These are phyloP conservation scores for Corniculantispora saksenae DNA, from an alignment of 2,329 filamentous ascomycete species.

Conservation along the genomic window DNA sequence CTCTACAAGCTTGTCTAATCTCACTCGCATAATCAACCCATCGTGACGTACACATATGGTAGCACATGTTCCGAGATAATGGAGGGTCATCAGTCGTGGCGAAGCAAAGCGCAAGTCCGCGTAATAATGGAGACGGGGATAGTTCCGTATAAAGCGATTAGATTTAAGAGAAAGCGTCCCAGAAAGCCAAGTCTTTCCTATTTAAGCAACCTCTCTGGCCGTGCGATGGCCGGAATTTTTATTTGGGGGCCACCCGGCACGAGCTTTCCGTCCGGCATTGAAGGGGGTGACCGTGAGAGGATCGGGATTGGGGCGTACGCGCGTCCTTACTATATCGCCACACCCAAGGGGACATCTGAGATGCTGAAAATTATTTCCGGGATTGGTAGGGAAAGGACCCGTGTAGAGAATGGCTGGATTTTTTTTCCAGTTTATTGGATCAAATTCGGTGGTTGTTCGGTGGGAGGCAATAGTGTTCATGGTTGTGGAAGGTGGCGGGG, in stretches of 20 bases:
- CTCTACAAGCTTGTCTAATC: not conserved
- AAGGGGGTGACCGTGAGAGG: not conserved
- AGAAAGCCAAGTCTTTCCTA: not conserved
- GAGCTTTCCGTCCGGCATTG: not conserved
- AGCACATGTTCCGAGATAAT: not conserved
- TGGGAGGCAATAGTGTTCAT: not conserved
- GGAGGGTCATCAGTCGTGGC: not conserved
- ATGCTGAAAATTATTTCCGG: not conserved
- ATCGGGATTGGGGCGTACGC: constrained; percentile 12
- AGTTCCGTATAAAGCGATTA: not conserved
- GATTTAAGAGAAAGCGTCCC: not conserved
- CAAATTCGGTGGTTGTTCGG: too few relatives aligned
- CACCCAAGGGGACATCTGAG: not conserved
- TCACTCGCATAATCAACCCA: not conserved
- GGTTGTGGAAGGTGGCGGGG: not conserved
- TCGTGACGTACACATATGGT: not conserved
- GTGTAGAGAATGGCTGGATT: not conserved
- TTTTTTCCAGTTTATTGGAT: not conserved
- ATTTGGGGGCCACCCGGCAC: constrained; percentile 1
- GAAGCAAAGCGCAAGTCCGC: not conserved
- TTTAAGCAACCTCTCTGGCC: not conserved
- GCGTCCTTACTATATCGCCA: not conserved
- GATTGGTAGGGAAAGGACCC: not conserved
- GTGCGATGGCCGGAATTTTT: not conserved
- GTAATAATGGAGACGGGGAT: not conserved